Evolutionary conservation across 768 basidiomycete genomes (phyloP), one percentile per base, ranked within the genome.

Genomic region (Krasilnikovozyma curviuscula): DNA sequence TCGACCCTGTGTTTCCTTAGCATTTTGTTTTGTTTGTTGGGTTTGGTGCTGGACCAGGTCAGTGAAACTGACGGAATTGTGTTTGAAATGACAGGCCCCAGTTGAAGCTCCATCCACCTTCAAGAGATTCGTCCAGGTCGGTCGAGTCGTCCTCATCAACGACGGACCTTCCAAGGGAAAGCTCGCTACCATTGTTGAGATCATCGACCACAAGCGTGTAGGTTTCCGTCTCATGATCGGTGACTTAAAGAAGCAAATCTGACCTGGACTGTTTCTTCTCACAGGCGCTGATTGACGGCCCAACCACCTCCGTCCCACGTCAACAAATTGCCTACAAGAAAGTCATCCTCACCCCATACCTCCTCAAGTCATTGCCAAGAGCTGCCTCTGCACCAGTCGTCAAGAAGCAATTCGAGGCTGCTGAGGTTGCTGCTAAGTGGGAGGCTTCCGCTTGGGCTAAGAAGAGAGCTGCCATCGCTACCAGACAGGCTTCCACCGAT

Each of bases 131-230:
- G 89, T 95, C 63, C 83, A 98, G 77, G 86, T 95, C 65, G 91
- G 91, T 64, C 83, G 91, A 80, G 86, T 95, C 54, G 85, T 95
- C 66, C 85, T 97, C 70, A 74, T 97, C 70, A 83, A 81, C 66
- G 67, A 78, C 50, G 91, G 91, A 48, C 83, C 84, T 49, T 75
- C 69, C 50, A 71, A 76, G 38, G 88, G 88, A 57, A 81, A 79
- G 67, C 83, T 93, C 59, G 93, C 93, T 48, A 81, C 86, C 55
- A 89, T 98, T 65, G 79, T 77, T 43, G 88, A 97, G 68, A 89
- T 97, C 67, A 89, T 97, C 56, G 93, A 97, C 76, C 91, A 97
- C 74, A 91, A 88, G 73, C 78, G 89, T 65, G 91, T 93, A 64
- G 53, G 81, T 66, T 9, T 37, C 10, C 18, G 10, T 37, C 35